Evolutionary conservation across 2,329 filamentous ascomycete species (phyloP), one percentile per base, ranked within the genome.

Genomic region (Pestalotiopsis sp.): DNA sequence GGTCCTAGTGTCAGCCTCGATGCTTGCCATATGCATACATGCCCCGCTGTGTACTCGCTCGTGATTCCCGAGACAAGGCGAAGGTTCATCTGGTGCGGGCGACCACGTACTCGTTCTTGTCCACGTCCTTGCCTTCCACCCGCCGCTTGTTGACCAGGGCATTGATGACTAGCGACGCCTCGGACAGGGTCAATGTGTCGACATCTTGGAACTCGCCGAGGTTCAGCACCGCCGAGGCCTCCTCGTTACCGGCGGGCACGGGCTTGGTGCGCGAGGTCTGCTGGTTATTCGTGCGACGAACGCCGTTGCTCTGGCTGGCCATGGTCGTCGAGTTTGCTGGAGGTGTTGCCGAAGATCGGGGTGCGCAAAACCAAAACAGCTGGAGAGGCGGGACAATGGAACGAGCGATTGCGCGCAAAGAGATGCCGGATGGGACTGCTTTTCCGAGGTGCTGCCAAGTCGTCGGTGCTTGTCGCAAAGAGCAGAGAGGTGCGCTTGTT

Each of bases 131-230:
- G 75, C 91, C 90, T 75, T 93, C 92, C 75, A 92, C 91, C 73
- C 91, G 89, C 72, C 94, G 90, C 83, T 95, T 93, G 71, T 92
- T 87, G 72, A 96, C 89, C 64, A 98, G 91, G 71, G 94, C 94
- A 77, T 95, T 95, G 76, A 99, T 93, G 77, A 99, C 92, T 64
- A 97, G 89, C 74, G 94, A 90, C 2, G 96, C 95, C 83, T 98
- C 96, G 41, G 94, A 97, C 66, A 98, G 88, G 60, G 95, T 97
- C 71, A 99, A 86, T 5, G 95, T 95, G 78, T 96, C 94, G 73
- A 97, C 94, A 77, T 95, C 87, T 75, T 97, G 90, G 82, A 98
- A 98, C 79, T 98, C 95, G 82, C 96, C 96, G 12, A 99, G 92
- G 80, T 92, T 93, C 72, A 98, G 90, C 67, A 90, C 90, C 7